phyloP scores from a whole-genome alignment of 495 filamentous ascomycete species.

The Talaromyces trachyspermus region DNA sequence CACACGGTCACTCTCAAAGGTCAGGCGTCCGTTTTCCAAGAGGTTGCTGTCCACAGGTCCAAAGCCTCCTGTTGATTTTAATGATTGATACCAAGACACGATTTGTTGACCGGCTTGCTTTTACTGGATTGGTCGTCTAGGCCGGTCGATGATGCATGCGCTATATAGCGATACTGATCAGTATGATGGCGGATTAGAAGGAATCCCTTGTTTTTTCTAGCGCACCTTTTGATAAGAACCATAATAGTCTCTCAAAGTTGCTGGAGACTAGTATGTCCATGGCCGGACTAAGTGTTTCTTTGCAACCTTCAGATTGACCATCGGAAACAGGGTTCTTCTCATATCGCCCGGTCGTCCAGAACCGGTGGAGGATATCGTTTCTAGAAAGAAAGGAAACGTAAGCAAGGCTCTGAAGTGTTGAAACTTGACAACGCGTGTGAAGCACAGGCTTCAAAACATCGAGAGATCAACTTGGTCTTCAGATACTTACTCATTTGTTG shows the following conservation, averaged over 20 bases:
- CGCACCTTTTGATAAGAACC: constrained; percentile 56
- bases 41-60: constrained; percentile 58
- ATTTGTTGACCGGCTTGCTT: constrained; percentile 59
- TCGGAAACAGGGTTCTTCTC: constrained; percentile 65
- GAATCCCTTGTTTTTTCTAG: neutral
- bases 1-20: constrained; percentile 79
- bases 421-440: neutral
- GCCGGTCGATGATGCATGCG: constrained; percentile 5
- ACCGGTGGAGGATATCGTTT: constrained; percentile 77
- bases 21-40: constrained; percentile 51
- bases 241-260: constrained; percentile 95
- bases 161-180: neutral
- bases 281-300: constrained; percentile 81
- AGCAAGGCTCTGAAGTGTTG: constrained; percentile 45
- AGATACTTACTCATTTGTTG: constrained; percentile 51
- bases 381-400: neutral
- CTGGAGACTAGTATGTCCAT: constrained; percentile 96
- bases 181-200: neutral
- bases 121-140: constrained; percentile 6
- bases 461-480: neutral
- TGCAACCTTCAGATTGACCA: constrained; percentile 62
- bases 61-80: constrained; percentile 79
- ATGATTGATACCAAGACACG: constrained; percentile 58
- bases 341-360: constrained; percentile 78
- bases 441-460: neutral